A percentile compares a stretch with the other conserved stretches of the same genome.
Evolutionary conservation across 176 grass and related monocot genomes (phyloP).

Genomic region (Aegilops speltoides): DNA sequence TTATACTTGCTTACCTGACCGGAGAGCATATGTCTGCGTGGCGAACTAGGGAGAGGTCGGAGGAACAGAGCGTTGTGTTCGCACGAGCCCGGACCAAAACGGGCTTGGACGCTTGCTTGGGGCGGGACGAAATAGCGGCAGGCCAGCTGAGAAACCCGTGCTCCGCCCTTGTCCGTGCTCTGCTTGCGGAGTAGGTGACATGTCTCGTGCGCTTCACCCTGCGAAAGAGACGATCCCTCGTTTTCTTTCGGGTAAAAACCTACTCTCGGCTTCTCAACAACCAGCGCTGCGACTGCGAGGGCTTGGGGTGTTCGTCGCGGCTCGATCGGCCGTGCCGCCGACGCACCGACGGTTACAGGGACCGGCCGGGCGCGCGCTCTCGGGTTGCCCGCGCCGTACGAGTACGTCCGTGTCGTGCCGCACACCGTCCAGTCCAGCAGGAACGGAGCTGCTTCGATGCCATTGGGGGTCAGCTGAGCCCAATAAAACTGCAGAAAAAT

Average conservation of each 20-base stretch:
- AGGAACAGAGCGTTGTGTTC: neutral
- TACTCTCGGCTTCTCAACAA: neutral
- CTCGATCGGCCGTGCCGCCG: neutral
- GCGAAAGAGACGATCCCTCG: neutral
- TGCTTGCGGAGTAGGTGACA: neutral
- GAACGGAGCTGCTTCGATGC: too few relatives aligned
- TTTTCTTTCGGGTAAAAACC: neutral
- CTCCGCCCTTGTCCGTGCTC: too few relatives aligned
- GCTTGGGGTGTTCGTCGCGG: neutral
- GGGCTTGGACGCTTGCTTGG: too few relatives aligned
- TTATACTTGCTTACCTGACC: neutral
- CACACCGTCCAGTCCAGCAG: neutral
- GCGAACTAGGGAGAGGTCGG: neutral
- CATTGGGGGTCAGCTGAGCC: too few relatives aligned
- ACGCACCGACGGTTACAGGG: neutral
- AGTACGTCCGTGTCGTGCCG: neutral
- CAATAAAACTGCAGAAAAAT: too few relatives aligned
- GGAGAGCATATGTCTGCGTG: neutral
- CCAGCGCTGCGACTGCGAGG: neutral
- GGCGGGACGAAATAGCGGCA: neutral
- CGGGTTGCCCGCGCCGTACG: neutral
- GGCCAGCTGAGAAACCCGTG: neutral
- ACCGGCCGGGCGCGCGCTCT: neutral
- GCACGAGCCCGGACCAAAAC: too few relatives aligned
- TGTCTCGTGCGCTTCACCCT: neutral